Evolutionary conservation across 1,284 basidiomycete genomes (phyloP).

Genomic region (Irpex sp.): DNA sequence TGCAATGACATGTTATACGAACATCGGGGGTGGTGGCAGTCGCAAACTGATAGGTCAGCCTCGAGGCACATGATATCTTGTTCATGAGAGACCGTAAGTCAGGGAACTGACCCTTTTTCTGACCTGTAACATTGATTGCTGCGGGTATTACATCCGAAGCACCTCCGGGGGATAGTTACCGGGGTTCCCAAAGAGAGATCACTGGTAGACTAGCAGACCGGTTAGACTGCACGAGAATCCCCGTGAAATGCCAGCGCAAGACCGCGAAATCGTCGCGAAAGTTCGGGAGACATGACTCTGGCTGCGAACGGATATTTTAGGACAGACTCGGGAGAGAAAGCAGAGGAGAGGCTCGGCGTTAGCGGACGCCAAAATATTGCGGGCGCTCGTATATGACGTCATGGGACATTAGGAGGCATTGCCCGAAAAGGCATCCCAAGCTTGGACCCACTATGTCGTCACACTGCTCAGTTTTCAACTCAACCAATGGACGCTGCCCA

Average conservation of each 20-base stretch:
- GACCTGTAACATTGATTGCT: neutral
- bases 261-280: neutral
- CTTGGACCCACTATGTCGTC: constrained; percentile 9
- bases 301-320: neutral
- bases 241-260: neutral
- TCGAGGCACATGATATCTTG: neutral
- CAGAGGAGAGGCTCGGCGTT: neutral
- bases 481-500: neutral
- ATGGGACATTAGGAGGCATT: constrained; percentile 2
- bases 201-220: neutral
- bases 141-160: neutral
- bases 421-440: constrained; percentile 4
- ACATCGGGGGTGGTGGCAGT: neutral
- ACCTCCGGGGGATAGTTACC: neutral
- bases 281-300: neutral
- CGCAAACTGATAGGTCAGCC: neutral
- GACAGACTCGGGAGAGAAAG: neutral
- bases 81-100: neutral
- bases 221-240: neutral
- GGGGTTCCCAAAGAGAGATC: neutral
- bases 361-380: neutral
- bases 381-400: constrained; percentile 2
- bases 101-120: neutral
- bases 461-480: neutral
- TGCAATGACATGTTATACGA: neutral